phyloP scores from a whole-genome alignment of 495 filamentous ascomycete genomes.

The Aspergillus sclerotioniger region DNA sequence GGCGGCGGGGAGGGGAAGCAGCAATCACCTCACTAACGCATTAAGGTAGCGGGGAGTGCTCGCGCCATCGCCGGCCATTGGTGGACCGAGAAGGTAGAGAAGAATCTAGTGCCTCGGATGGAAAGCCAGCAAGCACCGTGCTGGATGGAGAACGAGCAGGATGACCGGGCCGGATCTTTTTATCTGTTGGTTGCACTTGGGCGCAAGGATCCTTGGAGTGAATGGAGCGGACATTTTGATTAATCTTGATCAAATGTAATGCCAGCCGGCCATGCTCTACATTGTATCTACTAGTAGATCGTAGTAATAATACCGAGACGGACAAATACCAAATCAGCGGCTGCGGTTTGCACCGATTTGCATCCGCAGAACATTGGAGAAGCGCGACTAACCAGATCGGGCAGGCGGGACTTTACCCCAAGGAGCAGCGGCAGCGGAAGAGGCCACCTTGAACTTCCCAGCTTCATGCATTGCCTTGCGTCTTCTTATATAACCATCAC shows the following conservation, averaged over 20 bases:
- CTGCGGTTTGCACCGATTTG: background rate
- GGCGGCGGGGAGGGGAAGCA: constrained; percentile 11
- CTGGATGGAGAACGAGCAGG: no score
- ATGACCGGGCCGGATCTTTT: background rate
- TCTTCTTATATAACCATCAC: constrained; percentile 34
- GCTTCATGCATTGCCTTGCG: constrained; percentile 22
- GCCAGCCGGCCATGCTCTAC: no score
- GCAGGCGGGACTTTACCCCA: constrained; percentile 23
- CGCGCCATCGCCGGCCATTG: constrained; percentile 7
- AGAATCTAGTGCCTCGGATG: background rate
- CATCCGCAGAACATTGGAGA: constrained; percentile 23
- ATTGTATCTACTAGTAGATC: no score
- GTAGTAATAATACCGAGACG: background rate
- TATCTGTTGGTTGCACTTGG: no score
- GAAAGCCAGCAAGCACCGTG: background rate
- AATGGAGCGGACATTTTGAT: no score
- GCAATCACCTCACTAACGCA: background rate
- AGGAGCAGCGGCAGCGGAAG: constrained; percentile 30
- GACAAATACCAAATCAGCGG: background rate
- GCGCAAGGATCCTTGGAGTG: no score
- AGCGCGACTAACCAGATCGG: constrained; percentile 35
- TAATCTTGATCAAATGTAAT: no score
- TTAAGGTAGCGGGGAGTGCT: constrained; percentile 6
- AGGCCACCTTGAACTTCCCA: constrained; percentile 48
- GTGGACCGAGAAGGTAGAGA: background rate